A percentile compares a stretch with the other conserved stretches of the same genome.
These are phyloP conservation scores for Lentinus tigrinus DNA, from an alignment of 768 basidiomycete species.

Conservation along the genomic window DNA sequence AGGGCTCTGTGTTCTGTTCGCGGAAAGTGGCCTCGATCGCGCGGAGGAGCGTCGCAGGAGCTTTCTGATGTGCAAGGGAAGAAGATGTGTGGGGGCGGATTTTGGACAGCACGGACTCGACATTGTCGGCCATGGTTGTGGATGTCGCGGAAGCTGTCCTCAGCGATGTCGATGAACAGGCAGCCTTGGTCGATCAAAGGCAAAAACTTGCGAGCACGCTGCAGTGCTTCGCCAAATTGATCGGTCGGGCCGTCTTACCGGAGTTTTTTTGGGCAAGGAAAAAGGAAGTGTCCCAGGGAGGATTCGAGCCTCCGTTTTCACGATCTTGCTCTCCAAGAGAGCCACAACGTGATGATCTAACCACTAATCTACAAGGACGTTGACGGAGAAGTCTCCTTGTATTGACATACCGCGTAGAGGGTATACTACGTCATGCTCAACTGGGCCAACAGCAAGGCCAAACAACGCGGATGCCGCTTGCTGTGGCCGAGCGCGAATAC, in stretches of 20 bases:
- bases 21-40: constrained; percentile 81
- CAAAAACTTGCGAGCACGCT: background rate
- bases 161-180: background rate
- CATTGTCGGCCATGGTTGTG: constrained; percentile 27
- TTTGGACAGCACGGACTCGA: constrained; percentile 70
- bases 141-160: background rate
- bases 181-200: background rate
- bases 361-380: constrained; percentile 44
- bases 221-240: background rate
- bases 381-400: background rate
- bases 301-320: constrained; percentile 44
- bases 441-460: too few relatives aligned
- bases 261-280: too few relatives aligned
- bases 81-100: constrained; percentile 86
- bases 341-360: constrained; percentile 46
- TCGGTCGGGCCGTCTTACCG: too few relatives aligned
- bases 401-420: background rate
- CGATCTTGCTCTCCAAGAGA: constrained; percentile 31
- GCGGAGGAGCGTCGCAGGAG: constrained; percentile 79
- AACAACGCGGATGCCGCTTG: background rate
- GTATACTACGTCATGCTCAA: background rate
- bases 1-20: constrained; percentile 63
- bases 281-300: constrained; percentile 30
- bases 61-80: constrained; percentile 81
- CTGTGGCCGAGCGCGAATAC: constrained; percentile 1